Percentiles rank a stretch among this genome's conserved stretches.
Conservation (phyloP, 805 yeast species). For the Candida suzukii region DNA sequence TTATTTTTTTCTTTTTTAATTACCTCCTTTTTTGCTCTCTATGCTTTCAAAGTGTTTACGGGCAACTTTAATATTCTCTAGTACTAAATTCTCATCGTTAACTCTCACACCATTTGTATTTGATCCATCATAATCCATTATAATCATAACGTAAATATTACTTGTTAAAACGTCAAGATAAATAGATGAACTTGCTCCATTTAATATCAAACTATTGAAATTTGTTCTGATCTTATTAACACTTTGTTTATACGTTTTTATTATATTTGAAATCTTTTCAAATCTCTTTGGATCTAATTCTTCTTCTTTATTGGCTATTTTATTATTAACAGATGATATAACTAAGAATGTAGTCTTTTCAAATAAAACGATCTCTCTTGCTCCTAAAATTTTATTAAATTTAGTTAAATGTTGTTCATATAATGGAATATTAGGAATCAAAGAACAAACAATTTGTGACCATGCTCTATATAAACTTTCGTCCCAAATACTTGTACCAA, state of each 20-base stretch:
- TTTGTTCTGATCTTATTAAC: constrained; percentile 82
- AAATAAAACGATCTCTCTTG: constrained; percentile 85
- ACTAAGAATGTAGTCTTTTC: constrained; percentile 90
- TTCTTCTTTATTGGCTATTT: constrained; percentile 8
- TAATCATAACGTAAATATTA: constrained; percentile 31
- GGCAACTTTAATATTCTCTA: constrained; percentile 29
- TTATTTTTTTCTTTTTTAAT: too few species aligned
- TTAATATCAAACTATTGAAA: constrained; percentile 67
- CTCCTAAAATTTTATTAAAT: constrained; percentile 68
- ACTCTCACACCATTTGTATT: constrained; percentile 10
- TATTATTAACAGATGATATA: constrained; percentile 49
- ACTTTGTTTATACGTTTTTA: constrained; percentile 90
- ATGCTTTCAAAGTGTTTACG: constrained; percentile 25
- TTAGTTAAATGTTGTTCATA: constrained; percentile 71
- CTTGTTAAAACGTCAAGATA: constrained; percentile 27
- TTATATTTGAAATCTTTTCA: constrained; percentile 88
- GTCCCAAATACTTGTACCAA: constrained; percentile 97
- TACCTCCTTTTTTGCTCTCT: constrained; percentile 10
- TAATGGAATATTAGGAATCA: constrained; percentile 83
- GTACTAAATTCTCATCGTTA: constrained; percentile 26
- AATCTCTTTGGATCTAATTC: constrained; percentile 76
- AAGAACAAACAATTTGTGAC: constrained; percentile 91
- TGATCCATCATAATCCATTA: constrained; percentile 21
- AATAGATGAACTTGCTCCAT: constrained; percentile 36
- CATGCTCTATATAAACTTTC: constrained; percentile 94